A percentile compares a stretch with the other conserved stretches of the same genome.
Evolutionary conservation across 495 filamentous ascomycete genomes (phyloP).

Genomic region (Copromyces sp.): DNA sequence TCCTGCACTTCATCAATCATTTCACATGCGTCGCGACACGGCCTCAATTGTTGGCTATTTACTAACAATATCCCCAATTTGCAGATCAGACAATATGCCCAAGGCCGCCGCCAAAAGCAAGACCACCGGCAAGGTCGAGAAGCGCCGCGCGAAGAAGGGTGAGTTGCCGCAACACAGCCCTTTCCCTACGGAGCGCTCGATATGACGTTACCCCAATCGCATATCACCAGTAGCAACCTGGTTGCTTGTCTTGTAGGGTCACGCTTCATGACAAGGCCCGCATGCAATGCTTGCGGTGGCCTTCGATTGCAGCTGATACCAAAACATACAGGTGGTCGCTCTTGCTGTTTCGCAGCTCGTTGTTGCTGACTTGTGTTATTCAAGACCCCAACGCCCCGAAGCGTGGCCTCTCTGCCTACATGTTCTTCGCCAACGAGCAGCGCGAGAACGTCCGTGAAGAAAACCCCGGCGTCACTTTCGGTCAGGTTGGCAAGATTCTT

Average conservation of each 20-base stretch:
- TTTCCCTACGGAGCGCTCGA: neutral
- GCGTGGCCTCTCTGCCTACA: slow-evolving; percentile 98
- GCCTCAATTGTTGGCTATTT: neutral
- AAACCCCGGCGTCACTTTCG: slow-evolving; percentile 96
- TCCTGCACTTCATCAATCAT: neutral
- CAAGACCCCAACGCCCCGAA: slow-evolving; percentile 97
- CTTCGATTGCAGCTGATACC: neutral
- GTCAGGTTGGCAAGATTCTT: slow-evolving; percentile 94
- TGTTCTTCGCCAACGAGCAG: slow-evolving; percentile 99
- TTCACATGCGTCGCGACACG: neutral
- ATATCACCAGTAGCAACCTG: slow-evolving; percentile 4
- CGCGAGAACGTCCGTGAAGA: slow-evolving; percentile 96
- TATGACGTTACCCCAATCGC: slow-evolving; percentile 1
- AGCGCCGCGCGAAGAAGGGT: slow-evolving; percentile 41
- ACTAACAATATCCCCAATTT: slow-evolving; percentile 14
- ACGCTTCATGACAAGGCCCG: slow-evolving; percentile 43
- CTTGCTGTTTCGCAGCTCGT: neutral
- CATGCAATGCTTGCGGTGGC: slow-evolving; percentile 46
- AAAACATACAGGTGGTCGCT: neutral
- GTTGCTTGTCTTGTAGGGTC: slow-evolving; percentile 70
- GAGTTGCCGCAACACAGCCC: slow-evolving; percentile 10
- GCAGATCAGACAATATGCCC: slow-evolving; percentile 29
- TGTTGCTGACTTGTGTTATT: neutral
- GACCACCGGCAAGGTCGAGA: slow-evolving; percentile 32
- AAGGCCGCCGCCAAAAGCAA: slow-evolving; percentile 40